These are phyloP conservation scores for Psilocybe mexicana DNA, from an alignment of 1,284 basidiomycete species.

Conservation along the genomic window DNA sequence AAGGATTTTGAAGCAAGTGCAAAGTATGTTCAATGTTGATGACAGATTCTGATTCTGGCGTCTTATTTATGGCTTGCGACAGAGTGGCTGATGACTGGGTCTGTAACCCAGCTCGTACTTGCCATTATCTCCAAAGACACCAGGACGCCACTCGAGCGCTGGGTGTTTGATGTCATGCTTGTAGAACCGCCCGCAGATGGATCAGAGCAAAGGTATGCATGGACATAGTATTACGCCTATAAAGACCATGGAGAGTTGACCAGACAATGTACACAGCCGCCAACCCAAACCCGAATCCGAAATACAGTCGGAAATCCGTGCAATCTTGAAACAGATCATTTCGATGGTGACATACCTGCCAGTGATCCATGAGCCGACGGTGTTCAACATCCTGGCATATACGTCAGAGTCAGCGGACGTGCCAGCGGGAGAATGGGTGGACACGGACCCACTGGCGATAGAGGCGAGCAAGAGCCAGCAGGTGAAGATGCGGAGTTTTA, in stretches of 20 bases:
- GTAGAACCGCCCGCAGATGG: constrained; percentile 55
- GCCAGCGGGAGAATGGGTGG: constrained; percentile 90
- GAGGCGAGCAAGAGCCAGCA: constrained; percentile 96
- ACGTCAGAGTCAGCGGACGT: constrained; percentile 86
- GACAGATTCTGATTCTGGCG: constrained; percentile 5
- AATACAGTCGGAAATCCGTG: constrained; percentile 96
- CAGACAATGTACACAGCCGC: constrained; percentile 33
- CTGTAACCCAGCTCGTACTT: constrained; percentile 90
- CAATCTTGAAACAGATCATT: constrained; percentile 98
- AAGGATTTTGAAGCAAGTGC: constrained; percentile 89
- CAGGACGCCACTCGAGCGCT: constrained; percentile 89
- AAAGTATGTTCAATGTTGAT: constrained; percentile 58
- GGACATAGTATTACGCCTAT: constrained; percentile 3
- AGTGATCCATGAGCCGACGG: constrained; percentile 91
- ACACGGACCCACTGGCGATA: constrained; percentile 93
- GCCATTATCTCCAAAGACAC: constrained; percentile 97
- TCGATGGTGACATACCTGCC: constrained; percentile 95
- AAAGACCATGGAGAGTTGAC: constrained; percentile 2
- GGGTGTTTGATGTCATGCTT: constrained; percentile 97
- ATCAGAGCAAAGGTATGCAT: constrained; percentile 35
- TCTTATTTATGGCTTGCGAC: constrained; percentile 6
- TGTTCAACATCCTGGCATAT: constrained; percentile 96
- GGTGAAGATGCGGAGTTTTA: constrained; percentile 89
- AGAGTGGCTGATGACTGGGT: constrained; percentile 93
- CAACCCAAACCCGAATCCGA: constrained; percentile 82